Percentiles rank a stretch among this genome's conserved stretches.
Conservation (phyloP, 164 flowering plant species). For the Tetracentron sinense region DNA sequence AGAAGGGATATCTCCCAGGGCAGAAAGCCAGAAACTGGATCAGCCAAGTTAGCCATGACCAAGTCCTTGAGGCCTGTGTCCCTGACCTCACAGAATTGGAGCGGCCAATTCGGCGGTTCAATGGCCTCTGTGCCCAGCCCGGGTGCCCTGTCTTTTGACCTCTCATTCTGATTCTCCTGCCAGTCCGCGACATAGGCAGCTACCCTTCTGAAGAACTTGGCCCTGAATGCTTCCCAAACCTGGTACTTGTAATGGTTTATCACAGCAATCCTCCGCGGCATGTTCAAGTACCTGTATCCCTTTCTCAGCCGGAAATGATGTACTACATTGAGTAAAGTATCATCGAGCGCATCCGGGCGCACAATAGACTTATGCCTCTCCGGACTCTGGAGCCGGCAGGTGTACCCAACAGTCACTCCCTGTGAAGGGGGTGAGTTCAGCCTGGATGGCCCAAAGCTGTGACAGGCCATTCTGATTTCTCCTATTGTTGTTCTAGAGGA, state of each 20-base stretch:
- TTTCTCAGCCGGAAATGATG: conserved; percentile 68
- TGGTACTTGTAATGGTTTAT: conserved; percentile 92
- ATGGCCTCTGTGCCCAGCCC: conserved; percentile 91
- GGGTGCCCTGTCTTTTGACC: conserved; percentile 87
- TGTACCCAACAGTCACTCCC: conserved; percentile 82
- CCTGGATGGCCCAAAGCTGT: conserved; percentile 91
- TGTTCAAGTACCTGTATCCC: conserved; percentile 45
- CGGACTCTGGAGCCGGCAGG: conserved; percentile 73
- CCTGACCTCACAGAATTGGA: conserved; percentile 80
- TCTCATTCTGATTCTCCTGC: conserved; percentile 74
- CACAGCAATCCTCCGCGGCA: conserved; percentile 46
- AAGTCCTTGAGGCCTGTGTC: conserved; percentile 82
- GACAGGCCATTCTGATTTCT: conserved; percentile 81
- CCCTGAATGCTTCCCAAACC: conserved; percentile 79
- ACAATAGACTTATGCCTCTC: conserved; percentile 87
- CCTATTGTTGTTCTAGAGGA: conserved; percentile 46
- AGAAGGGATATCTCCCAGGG: conserved; percentile 61
- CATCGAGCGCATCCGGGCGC: conserved; percentile 53
- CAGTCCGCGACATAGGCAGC: conserved; percentile 95
- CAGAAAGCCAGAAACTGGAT: conserved; percentile 47
- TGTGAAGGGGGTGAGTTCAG: conserved; percentile 43
- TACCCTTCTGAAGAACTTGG: conserved; percentile 78
- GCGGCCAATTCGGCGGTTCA: conserved; percentile 76
- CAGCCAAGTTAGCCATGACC: conserved; percentile 55
- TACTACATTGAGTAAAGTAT: conserved; percentile 67